Evolutionary conservation across 192 early-diverging fungal genomes (phyloP), one percentile per base, ranked within the genome.

Genomic region (Coemansia sp.): DNA sequence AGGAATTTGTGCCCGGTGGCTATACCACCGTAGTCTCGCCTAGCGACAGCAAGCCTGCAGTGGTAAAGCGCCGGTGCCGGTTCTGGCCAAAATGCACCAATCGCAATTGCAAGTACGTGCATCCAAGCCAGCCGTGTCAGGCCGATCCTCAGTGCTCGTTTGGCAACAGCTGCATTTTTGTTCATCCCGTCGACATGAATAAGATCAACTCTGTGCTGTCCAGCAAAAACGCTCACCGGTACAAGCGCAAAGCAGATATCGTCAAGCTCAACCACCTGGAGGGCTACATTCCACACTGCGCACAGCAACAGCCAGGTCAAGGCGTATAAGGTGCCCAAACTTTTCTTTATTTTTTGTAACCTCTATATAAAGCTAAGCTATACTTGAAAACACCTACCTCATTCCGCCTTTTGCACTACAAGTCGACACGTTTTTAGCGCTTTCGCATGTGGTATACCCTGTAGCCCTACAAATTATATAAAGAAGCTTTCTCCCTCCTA

Each of bases 81-180:
- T 78, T 78, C 68, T 78, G 75, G 75, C 75, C 75, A 5, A 65
- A 52, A 35, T 78, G 75, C 58, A 78, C 56, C 55, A 78, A 71
- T 57, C 57, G 59, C 23, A 68, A 65, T 42, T 78, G 75, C 75
- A 78, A 78, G 59, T 78, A 78, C 41, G 36, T 46, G 19, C 75
- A 78, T 37, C 75, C 75, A 37, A 59, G 48, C 19, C 53, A 55
- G 43, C 49, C 40, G 19, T 78, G 75, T 51, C 42, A 57, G 28
- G 50, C 38, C 45, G 50, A 61, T 20, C 69, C 61, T 1, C 33
- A 71, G 46, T 78, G 75, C 48, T 33, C 59, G 5, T 77, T 62
- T 36, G 67, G 67, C 42, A 39, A 13, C 36, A 54, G 40, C 52
- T 77, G 73, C 56, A 62, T 78, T 12, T 78, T 57, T 47, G 66